Evolutionary conservation across 176 grass and related monocot species (phyloP).

Genomic region (Aegilops sharonensis): DNA sequence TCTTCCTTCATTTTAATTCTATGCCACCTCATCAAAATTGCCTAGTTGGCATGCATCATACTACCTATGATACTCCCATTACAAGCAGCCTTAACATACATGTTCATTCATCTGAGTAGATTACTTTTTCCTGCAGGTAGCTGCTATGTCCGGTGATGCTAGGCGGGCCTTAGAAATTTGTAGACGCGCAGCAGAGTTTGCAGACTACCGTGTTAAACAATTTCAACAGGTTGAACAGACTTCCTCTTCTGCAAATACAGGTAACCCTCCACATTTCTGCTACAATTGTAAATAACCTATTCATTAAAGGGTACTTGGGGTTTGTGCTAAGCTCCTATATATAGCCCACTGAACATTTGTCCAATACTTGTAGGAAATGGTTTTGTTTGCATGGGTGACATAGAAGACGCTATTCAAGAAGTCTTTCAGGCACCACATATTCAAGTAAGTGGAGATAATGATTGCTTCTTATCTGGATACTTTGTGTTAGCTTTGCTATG

Average conservation of each 20-base stretch:
- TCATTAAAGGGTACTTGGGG: not conserved
- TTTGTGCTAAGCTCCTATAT: slow-evolving; percentile 20
- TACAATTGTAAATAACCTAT: not conserved
- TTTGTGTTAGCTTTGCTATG: not conserved
- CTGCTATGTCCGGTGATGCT: slow-evolving; percentile 98
- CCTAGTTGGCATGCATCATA: no score
- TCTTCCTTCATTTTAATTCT: no score
- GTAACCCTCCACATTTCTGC: slow-evolving; percentile 20
- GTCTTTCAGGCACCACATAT: slow-evolving; percentile 98
- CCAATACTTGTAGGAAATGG: slow-evolving; percentile 49
- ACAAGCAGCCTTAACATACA: not conserved
- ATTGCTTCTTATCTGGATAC: not conserved
- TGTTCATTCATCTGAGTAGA: slow-evolving; percentile 12
- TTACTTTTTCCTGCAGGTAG: slow-evolving; percentile 60
- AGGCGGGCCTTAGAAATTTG: slow-evolving; percentile 94
- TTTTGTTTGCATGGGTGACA: slow-evolving; percentile 78
- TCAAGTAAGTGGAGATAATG: slow-evolving; percentile 60
- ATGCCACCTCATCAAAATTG: no score
- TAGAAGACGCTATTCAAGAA: slow-evolving; percentile 87
- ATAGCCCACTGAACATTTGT: slow-evolving; percentile 17
- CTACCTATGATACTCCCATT: no score
- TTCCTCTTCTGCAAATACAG: slow-evolving; percentile 31
- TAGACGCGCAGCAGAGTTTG: slow-evolving; percentile 79
- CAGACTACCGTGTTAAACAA: slow-evolving; percentile 80
- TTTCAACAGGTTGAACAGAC: slow-evolving; percentile 24